These are phyloP conservation scores for Tolypocladium sp. DNA, from an alignment of 2,329 filamentous ascomycete species.

Conservation along the genomic window DNA sequence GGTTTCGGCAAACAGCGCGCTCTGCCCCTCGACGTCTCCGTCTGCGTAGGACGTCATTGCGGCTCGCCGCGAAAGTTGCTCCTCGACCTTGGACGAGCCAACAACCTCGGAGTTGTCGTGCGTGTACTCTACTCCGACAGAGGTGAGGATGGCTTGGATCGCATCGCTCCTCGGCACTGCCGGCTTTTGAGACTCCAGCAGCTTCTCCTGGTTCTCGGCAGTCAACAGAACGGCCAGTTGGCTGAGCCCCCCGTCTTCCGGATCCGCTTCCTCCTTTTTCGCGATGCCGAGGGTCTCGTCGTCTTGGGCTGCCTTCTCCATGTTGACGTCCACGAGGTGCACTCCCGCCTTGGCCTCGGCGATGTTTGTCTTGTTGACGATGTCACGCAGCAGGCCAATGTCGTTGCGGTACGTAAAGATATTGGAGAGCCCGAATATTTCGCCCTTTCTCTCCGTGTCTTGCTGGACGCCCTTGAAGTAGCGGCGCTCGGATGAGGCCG, in stretches of 20 bases:
- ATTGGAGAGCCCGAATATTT: constrained; percentile 87
- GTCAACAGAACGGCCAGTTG: constrained; percentile 54
- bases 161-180: constrained; percentile 54
- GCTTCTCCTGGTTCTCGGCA: constrained; percentile 34
- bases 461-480: constrained; percentile 96
- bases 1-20: constrained; percentile 49
- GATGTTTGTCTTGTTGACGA: constrained; percentile 97
- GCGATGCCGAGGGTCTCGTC: constrained; percentile 33
- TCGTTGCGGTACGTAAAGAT: constrained; percentile 75
- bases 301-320: constrained; percentile 50
- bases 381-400: constrained; percentile 78
- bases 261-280: constrained; percentile 40
- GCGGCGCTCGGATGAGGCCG: constrained; percentile 78
- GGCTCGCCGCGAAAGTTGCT: constrained; percentile 69
- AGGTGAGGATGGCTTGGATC: constrained; percentile 78
- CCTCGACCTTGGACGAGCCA: constrained; percentile 86
- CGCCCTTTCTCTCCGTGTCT: constrained; percentile 71
- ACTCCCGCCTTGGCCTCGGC: constrained; percentile 87
- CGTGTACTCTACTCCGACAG: constrained; percentile 86
- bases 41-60: constrained; percentile 44
- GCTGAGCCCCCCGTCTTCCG: constrained; percentile 59
- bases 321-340: constrained; percentile 65
- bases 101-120: constrained; percentile 96
- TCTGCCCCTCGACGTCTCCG: constrained; percentile 37
- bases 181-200: constrained; percentile 22